Conservation (phyloP, 108 stramenopile genomes). For the Fragilariopsis cylindrus region DNA sequence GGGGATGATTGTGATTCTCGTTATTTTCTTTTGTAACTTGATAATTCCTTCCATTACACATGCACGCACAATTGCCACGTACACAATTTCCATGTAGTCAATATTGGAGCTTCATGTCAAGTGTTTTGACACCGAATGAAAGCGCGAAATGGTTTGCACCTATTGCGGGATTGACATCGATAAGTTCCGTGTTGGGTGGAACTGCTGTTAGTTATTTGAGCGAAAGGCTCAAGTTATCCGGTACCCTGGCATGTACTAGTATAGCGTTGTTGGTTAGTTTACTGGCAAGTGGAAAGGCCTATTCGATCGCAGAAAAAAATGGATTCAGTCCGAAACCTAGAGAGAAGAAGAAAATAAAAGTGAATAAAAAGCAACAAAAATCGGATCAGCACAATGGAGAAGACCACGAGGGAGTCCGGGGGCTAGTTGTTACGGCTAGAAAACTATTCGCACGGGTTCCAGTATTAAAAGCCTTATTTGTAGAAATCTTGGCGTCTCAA, state of each 20-base stretch:
- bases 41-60: no score
- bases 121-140: conserved; percentile 68
- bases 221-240: conserved; percentile 46
- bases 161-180: conserved; percentile 72
- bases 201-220: conserved; percentile 55
- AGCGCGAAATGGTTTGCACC: conserved; percentile 78
- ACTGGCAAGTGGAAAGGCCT: conserved; percentile 54
- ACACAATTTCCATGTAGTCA: conserved; percentile 24
- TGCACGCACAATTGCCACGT: no score
- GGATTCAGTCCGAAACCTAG: conserved; percentile 44
- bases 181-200: conserved; percentile 69
- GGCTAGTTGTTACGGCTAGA: conserved; percentile 44
- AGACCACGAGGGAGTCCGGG: conserved; percentile 32
- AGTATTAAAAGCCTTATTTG: conserved; percentile 68
- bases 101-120: conserved; percentile 83
- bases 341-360: conserved; percentile 9
- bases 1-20: no score
- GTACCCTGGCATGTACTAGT: conserved; percentile 60
- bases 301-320: conserved; percentile 61
- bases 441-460: conserved; percentile 74
- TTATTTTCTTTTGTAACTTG: no score
- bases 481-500: conserved; percentile 83
- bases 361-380: conserved; percentile 13
- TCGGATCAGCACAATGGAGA: conserved; percentile 7
- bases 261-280: conserved; percentile 55